These are phyloP conservation scores for Teunomyces gatunensis DNA, from an alignment of 805 yeast genomes.

Conservation along the genomic window DNA sequence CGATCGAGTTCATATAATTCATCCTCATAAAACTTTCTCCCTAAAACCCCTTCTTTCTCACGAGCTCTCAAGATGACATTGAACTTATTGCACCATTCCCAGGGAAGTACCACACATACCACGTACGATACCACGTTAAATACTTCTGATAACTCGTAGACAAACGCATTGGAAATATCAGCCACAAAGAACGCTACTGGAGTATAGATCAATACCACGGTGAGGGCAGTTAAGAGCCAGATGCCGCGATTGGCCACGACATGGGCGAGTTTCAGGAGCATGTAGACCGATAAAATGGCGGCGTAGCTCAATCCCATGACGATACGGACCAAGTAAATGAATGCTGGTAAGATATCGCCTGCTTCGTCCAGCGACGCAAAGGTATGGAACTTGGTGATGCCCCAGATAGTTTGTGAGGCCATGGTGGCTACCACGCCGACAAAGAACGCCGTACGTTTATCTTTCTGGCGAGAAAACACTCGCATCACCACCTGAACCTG, in stretches of 20 bases:
- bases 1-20: constrained; percentile 46
- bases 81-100: constrained; percentile 83
- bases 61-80: constrained; percentile 53
- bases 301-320: constrained; percentile 69
- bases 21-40: constrained; percentile 72
- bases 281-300: constrained; percentile 56
- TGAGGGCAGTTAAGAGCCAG: constrained; percentile 54
- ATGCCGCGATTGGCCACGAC: constrained; percentile 48
- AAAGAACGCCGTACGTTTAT: constrained; percentile 59
- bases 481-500: constrained; percentile 73
- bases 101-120: constrained; percentile 67
- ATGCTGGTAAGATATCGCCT: constrained; percentile 64
- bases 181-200: constrained; percentile 73
- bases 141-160: constrained; percentile 68
- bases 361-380: constrained; percentile 40
- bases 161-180: constrained; percentile 74
- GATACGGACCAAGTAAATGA: constrained; percentile 69
- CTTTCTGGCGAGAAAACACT: constrained; percentile 63
- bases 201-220: constrained; percentile 53
- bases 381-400: constrained; percentile 52
- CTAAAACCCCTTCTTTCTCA: constrained; percentile 71
- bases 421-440: constrained; percentile 55
- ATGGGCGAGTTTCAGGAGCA: constrained; percentile 49
- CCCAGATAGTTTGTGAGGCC: constrained; percentile 66
- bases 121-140: constrained; percentile 72